These are phyloP conservation scores for Yamadazyma diospyri DNA, from an alignment of 1,139 yeast species.

Conservation along the genomic window DNA sequence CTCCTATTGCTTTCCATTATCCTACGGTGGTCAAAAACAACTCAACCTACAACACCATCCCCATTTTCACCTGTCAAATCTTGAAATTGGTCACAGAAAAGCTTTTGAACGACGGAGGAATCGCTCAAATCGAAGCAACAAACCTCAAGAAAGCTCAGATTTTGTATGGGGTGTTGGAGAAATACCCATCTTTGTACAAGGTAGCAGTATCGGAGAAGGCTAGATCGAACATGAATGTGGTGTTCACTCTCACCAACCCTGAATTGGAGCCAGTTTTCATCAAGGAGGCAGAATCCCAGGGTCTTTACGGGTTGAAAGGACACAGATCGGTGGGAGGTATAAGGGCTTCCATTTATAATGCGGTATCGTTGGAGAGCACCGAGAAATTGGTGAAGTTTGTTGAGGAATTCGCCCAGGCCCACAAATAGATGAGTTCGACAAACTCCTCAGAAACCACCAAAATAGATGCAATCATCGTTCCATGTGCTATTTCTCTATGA, in stretches of 20 bases:
- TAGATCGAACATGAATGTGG: conserved; percentile 91
- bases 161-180: conserved; percentile 63
- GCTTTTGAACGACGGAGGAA: conserved; percentile 59
- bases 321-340: conserved; percentile 97
- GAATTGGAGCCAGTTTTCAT: conserved; percentile 68
- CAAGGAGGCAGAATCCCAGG: conserved; percentile 46
- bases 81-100: conserved; percentile 72
- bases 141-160: conserved; percentile 59
- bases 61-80: conserved; percentile 85
- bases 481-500: no score
- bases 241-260: conserved; percentile 66
- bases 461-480: no score
- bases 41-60: conserved; percentile 92
- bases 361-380: conserved; percentile 66
- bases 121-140: conserved; percentile 48
- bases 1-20: conserved; percentile 86
- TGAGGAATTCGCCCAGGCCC: conserved; percentile 52
- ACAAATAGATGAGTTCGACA: not conserved
- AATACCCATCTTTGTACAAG: conserved; percentile 59
- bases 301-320: conserved; percentile 80
- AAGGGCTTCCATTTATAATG: conserved; percentile 90
- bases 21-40: conserved; percentile 84
- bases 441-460: no score
- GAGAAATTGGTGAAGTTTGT: conserved; percentile 58
- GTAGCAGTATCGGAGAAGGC: conserved; percentile 57